phyloP scores from a whole-genome alignment of 2,329 filamentous ascomycete genomes.

The Colletotrichum aenigma region DNA sequence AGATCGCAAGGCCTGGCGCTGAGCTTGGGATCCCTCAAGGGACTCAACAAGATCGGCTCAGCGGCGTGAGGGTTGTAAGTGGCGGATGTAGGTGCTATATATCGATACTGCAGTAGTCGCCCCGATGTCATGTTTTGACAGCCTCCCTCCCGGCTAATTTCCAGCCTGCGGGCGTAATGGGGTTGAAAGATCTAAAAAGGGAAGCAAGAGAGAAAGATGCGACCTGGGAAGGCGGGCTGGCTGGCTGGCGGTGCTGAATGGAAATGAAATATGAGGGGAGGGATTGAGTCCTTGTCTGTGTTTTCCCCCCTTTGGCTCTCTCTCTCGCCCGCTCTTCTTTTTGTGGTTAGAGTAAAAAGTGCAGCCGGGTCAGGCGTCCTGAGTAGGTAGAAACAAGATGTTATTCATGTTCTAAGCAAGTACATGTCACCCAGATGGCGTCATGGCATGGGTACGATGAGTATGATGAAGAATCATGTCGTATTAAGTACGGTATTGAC shows the following conservation, averaged over 20 bases:
- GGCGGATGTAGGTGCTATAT: background rate
- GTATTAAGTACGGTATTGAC: background rate
- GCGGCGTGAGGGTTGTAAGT: constrained; percentile 29
- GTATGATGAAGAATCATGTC: background rate
- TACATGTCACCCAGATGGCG: background rate
- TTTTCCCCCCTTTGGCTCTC: background rate
- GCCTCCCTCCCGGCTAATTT: background rate
- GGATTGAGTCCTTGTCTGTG: background rate
- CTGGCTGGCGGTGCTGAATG: constrained; percentile 1
- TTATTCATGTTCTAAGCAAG: constrained; percentile 14
- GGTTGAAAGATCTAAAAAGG: background rate
- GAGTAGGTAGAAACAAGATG: constrained; percentile 22
- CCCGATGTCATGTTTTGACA: background rate
- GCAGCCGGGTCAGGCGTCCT: constrained; percentile 22
- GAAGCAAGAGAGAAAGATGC: background rate
- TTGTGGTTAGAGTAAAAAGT: constrained; percentile 20
- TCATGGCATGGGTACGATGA: background rate
- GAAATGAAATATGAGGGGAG: background rate
- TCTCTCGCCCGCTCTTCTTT: background rate
- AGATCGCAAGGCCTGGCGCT: constrained; percentile 93
- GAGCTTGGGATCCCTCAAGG: constrained; percentile 93
- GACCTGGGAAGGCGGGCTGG: background rate
- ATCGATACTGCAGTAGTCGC: background rate
- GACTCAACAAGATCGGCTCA: constrained; percentile 79
- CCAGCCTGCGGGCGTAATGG: constrained; percentile 4